phyloP scores from a whole-genome alignment of 305 asterid species.

The Nicotiana rustica region DNA sequence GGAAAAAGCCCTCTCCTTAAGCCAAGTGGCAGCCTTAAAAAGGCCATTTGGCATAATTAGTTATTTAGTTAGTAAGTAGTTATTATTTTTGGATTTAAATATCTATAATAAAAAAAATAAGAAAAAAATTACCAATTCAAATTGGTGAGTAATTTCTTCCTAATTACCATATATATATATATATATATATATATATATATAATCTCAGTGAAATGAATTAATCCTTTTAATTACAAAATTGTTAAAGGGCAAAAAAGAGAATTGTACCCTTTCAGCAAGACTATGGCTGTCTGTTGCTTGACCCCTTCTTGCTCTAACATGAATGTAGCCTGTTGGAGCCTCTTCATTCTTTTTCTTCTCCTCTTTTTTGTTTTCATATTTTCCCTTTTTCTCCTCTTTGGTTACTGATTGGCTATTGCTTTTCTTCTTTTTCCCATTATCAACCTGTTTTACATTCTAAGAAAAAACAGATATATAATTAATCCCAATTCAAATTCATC shows the following conservation, averaged over 20 bases:
- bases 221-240: no score
- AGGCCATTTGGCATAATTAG: no score
- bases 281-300: constrained; percentile 94
- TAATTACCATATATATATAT: no score
- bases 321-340: constrained; percentile 68
- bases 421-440: constrained; percentile 42
- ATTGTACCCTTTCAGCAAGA: constrained; percentile 61
- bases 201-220: no score
- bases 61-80: no score
- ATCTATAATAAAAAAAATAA: no score
- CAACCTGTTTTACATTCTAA: constrained; percentile 35
- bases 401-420: constrained; percentile 30
- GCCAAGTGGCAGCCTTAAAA: no score
- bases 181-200: no score
- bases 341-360: constrained; percentile 40
- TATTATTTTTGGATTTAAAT: no score
- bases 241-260: background rate
- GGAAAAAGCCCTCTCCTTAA: no score
- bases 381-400: constrained; percentile 40
- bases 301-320: constrained; percentile 92
- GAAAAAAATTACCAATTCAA: no score
- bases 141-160: no score
- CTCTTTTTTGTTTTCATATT: constrained; percentile 25
- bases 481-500: background rate
- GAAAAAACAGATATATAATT: background rate